Percentiles rank a stretch among this genome's conserved stretches.
Conservation (phyloP, 2,329 filamentous ascomycete genomes). For the Penicillium olsonii region DNA sequence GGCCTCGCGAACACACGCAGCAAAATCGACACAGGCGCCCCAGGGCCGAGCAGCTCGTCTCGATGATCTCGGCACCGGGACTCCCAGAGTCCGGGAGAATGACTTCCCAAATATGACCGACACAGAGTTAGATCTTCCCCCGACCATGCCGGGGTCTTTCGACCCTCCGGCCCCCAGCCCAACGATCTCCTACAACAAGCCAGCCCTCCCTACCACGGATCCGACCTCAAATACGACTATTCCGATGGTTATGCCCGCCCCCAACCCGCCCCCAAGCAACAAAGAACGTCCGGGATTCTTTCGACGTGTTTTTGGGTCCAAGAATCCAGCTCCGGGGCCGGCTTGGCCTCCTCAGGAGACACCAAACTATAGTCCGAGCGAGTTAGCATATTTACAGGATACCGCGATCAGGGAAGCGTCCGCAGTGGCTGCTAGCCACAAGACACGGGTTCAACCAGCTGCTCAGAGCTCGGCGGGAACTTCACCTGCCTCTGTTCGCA, state of each 20-base stretch:
- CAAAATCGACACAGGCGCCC: slow-evolving; percentile 44
- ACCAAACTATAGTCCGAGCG: slow-evolving; percentile 16
- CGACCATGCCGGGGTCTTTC: slow-evolving; percentile 45
- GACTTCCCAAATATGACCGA: slow-evolving; percentile 31
- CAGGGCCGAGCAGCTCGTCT: slow-evolving; percentile 39
- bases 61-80: slow-evolving; percentile 42
- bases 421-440: slow-evolving; percentile 21
- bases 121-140: slow-evolving; percentile 38
- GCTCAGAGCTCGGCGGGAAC: slow-evolving; percentile 25
- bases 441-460: slow-evolving; percentile 28
- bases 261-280: slow-evolving; percentile 25
- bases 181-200: slow-evolving; percentile 54
- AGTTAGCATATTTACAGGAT: slow-evolving; percentile 26
- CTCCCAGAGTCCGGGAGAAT: slow-evolving; percentile 33
- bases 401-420: slow-evolving; percentile 27
- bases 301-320: slow-evolving; percentile 83
- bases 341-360: slow-evolving; percentile 13
- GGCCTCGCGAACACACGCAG: slow-evolving; percentile 33
- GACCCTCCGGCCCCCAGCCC: slow-evolving; percentile 57
- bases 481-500: slow-evolving; percentile 27
- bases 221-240: slow-evolving; percentile 34
- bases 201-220: slow-evolving; percentile 42
- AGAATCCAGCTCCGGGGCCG: slow-evolving; percentile 44
- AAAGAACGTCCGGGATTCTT: slow-evolving; percentile 87
- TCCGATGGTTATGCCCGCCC: slow-evolving; percentile 3